Base-by-base conservation (phyloP, 495 filamentous ascomycete genomes). In the Talaromyces trachyspermus region DNA sequence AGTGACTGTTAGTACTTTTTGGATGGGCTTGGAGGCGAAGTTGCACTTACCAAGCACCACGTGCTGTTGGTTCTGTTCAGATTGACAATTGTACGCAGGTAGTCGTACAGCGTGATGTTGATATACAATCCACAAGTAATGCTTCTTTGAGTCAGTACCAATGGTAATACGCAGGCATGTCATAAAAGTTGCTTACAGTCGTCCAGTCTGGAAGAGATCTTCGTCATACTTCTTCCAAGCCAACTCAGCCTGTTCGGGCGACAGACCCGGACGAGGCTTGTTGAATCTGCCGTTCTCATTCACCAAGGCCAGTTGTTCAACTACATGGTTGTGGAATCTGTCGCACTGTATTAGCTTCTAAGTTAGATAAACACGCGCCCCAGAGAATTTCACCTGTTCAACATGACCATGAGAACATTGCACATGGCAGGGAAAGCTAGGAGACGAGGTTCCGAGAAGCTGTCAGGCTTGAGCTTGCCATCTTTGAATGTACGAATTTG, bases 81-180 rank as follows among this genome's bases (percentile, higher is more conserved):
- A 59, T 89, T 90, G 62, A 92, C 72, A 52, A 94, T 89, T 15
- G 85, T 88, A 20, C 88, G 80, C 29, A 94, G 75, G 58, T 94
- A 94, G 56, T 94, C 88, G 48, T 85, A 75, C 25, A 92, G 68
- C 5, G 86, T 81, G 54, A 88, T 85, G 69, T 92, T 90, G 58
- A 89, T 86, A 61, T 89, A 92, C 5, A 91, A 69, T 43, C 88
- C 86, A 27, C 84, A 89, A 2, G 84, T 89, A 50, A 90, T 74
- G 26, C 66, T 69, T 8, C 12, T 35, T 0, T 4, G 17, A n/a
- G 46, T 61, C 50, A 61, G 52, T 23, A 48, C 24, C 8, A 23
- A 17, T 1, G 4, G n/a, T 38, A 8, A 15, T 42, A 1, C 26
- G 8, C 15, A 32, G 11, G 15, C 5, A 27, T 22, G 25, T 6